phyloP scores from a whole-genome alignment of 768 basidiomycete species.

The Rhizopogon vulgaris region DNA sequence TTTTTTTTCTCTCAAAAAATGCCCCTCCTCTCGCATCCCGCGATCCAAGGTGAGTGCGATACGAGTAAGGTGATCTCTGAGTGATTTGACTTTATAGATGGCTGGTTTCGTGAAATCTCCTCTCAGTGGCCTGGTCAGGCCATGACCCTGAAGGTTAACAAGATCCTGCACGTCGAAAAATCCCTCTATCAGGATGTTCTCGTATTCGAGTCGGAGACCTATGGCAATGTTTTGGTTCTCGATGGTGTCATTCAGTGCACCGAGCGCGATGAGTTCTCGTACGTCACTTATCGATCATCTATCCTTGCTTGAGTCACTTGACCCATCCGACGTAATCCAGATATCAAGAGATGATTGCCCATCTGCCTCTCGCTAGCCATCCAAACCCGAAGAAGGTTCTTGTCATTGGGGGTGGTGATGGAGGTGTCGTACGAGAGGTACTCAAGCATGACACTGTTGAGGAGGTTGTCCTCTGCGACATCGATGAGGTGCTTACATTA shows the following conservation, averaged over 20 bases:
- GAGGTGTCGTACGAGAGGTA: constrained; percentile 95
- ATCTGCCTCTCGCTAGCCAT: constrained; percentile 92
- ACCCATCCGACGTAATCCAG: constrained; percentile 33
- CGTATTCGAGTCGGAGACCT: constrained; percentile 93
- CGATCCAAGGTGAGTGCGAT: constrained; percentile 40
- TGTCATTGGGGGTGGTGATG: constrained; percentile 97
- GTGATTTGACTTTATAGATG: constrained; percentile 43
- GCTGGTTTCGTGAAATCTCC: constrained; percentile 95
- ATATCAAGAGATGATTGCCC: constrained; percentile 99
- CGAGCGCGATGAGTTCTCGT: constrained; percentile 99
- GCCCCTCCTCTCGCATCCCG: constrained; percentile 51
- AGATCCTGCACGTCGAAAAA: constrained; percentile 90
- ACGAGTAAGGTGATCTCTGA: constrained; percentile 4
- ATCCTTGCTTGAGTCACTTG: not conserved
- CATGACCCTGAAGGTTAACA: constrained; percentile 93
- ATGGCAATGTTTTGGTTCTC: constrained; percentile 93
- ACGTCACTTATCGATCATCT: constrained; percentile 23
- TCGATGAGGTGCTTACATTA: constrained; percentile 69
- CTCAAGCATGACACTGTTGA: constrained; percentile 91
- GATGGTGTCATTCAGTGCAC: constrained; percentile 97
- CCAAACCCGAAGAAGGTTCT: constrained; percentile 95
- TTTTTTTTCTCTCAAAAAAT: constrained; percentile 20
- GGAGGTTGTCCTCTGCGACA: constrained; percentile 92
- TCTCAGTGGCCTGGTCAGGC: constrained; percentile 98
- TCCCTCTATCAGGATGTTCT: constrained; percentile 95